Evolutionary conservation across 768 basidiomycete species (phyloP), one percentile per base, ranked within the genome.

Genomic region (Mycena crocata): DNA sequence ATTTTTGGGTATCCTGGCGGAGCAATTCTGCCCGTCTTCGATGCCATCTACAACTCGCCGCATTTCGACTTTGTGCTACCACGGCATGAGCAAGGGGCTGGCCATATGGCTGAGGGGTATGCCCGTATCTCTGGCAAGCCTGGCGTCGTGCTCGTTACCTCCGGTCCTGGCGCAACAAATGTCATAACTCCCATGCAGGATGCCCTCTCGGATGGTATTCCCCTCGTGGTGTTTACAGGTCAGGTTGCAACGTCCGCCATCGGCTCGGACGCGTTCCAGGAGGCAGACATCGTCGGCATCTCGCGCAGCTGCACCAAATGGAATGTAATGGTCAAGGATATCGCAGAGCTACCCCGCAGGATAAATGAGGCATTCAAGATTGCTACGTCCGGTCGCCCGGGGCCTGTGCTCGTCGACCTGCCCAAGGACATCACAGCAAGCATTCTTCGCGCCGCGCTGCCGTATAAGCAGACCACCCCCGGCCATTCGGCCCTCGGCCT

Each of bases 281-380:
- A 99, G 81, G 98, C 98, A 42, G 98, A 99, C 77, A 81, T 99
- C 54, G 85, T 99, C 61, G 98, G 98, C 52, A 99, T 99, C 79
- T 98, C 96, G 32, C 86, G 97, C 55, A 90, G 91, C 72, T 99
- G 98, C 83, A 99, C 98, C 28, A 99, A 99, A 78, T 99, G 98
- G 98, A 99, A 99, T 76, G 97, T 99, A 66, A 97, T 99, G 96
- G 94, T 99, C 56, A 99, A 98, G 80, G 96, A 96, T 75, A 94
- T 99, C 65, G 79, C 93, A 15, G 98, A 99, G 79, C 86, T 99
- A 3, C 98, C 98, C 17, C 84, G 97, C 45, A 87, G 98, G 64
- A 97, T 99, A 76, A 99, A 98, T 76, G 98, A 99, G 79, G 98
- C 98, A 0, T 99, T 99, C 89, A 98, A 98, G 79, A 99, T 99